Base-by-base conservation (phyloP, 345 rosid species). In the Gossypium rotundifolium region DNA sequence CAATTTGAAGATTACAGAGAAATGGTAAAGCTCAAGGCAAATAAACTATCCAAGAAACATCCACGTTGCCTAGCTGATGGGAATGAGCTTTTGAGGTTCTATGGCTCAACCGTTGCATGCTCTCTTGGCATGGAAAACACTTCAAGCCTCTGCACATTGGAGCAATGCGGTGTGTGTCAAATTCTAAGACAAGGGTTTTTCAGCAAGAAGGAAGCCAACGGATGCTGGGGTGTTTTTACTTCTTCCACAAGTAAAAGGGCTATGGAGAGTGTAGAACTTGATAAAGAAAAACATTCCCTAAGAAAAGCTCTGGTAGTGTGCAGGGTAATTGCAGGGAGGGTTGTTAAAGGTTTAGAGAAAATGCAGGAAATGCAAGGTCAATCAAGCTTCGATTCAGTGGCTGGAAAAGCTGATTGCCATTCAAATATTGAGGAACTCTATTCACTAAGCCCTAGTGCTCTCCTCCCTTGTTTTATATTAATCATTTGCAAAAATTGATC, bases 31-130 rank as follows among this genome's bases (percentile, higher is more conserved):
- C 77, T 79, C 33, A 80, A 83, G 76, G 90, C 93, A 2, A 86
- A 68, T 80, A 90, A 84, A 79, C 79, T 81, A 29, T 29, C 81
- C 2, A 84, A 82, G 75, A 83, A 81, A 73, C 88, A 93, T 58
- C 81, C 93, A 14, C 93, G 98, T 0, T 87, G 89, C 76, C 62
- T 84, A 49, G 98, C 94, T 0, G 98, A 91, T 73, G 98, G 96
- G 13, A 93, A 90, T 46, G 94, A 87, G 84, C 83, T 90, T 7
- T 80, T 89, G 61, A 86, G 93, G 38, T 93, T 91, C 78, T 78
- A 88, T 55, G 88, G 89, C 38, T 82, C 93, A 5, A 75, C 70
- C 5, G 68, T 85, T 22, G 70, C 86, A 8, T 93, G 98, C 70
- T 48, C 85, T 4, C 86, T 91, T 0, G 91, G 90, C n/a, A 40